Evolutionary conservation across 1,284 basidiomycete genomes (phyloP).

Genomic region (Cerrena zonata): DNA sequence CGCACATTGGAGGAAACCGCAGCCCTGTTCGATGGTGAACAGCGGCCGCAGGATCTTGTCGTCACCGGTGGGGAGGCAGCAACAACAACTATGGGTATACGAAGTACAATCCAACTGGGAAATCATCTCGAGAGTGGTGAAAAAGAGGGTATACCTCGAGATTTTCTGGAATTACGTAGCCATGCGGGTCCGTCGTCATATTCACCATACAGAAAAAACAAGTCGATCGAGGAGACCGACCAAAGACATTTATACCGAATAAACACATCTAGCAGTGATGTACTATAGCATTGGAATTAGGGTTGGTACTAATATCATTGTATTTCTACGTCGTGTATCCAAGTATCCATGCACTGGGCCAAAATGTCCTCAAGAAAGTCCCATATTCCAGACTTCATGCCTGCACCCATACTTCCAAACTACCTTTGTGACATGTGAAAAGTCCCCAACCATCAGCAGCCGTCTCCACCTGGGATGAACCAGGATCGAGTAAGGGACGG

Average conservation of each 20-base stretch:
- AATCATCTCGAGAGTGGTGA: neutral
- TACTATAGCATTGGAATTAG: neutral
- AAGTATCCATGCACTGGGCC: neutral
- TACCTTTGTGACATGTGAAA: constrained; percentile 49
- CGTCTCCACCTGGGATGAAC: constrained; percentile 38
- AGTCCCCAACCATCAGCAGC: constrained; percentile 50
- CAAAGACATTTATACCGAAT: neutral
- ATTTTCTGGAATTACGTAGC: constrained; percentile 18
- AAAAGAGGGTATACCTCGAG: neutral
- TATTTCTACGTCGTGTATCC: neutral
- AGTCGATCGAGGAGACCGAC: neutral
- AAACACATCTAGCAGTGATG: neutral
- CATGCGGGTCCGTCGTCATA: neutral
- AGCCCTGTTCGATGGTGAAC: constrained; percentile 56
- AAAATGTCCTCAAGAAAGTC: neutral
- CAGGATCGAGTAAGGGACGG: constrained; percentile 45
- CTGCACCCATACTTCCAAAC: constrained; percentile 54
- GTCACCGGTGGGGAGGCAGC: constrained; percentile 48
- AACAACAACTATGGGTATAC: constrained; percentile 32
- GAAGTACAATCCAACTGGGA: constrained; percentile 16
- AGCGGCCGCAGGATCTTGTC: constrained; percentile 39
- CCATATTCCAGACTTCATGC: neutral
- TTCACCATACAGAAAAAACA: neutral
- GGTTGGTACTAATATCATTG: neutral
- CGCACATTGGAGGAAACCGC: constrained; percentile 65